Evolutionary conservation across 106 monocot genomes (phyloP).

Genomic region (Amphibolis antarctica): DNA sequence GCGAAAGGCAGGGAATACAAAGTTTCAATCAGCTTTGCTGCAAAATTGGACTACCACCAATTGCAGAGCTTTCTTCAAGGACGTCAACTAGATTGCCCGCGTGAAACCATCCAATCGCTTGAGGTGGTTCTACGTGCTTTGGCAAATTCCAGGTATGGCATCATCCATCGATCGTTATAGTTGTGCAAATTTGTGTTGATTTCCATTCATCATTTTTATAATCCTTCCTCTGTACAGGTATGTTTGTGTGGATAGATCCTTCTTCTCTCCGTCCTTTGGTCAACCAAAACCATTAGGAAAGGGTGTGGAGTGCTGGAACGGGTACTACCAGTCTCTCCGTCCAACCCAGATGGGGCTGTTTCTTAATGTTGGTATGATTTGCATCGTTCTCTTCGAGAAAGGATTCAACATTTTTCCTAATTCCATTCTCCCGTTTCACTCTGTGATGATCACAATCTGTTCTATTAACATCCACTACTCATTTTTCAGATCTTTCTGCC

Average conservation of each 20-base stretch:
- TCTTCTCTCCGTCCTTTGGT: conserved; percentile 7
- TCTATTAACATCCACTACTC: background rate
- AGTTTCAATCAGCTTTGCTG: conserved; percentile 7
- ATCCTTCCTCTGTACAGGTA: background rate
- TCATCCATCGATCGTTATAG: too few species aligned
- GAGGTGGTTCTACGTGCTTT: conserved; percentile 12
- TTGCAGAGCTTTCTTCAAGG: conserved; percentile 3
- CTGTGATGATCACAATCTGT: too few species aligned
- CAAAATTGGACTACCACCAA: conserved; percentile 1
- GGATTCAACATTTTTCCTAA: too few species aligned
- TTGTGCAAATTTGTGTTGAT: too few species aligned
- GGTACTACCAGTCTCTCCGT: conserved; percentile 17
- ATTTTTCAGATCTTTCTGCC: conserved; percentile 7
- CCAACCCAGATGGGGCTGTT: conserved; percentile 24
- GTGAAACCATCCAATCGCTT: conserved; percentile 12
- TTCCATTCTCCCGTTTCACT: too few species aligned
- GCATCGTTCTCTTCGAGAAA: too few species aligned
- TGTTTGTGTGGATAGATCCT: conserved; percentile 10
- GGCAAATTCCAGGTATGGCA: conserved; percentile 3
- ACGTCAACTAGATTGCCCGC: background rate
- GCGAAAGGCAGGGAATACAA: conserved; percentile 9
- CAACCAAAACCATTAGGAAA: background rate
- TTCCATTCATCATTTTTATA: too few species aligned
- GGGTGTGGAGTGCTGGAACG: conserved; percentile 19
- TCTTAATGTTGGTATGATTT: conserved; percentile 18